Percentiles rank a stretch among this genome's conserved stretches.
Conservation (phyloP, 306 rosid genomes). For the Vicia faba region DNA sequence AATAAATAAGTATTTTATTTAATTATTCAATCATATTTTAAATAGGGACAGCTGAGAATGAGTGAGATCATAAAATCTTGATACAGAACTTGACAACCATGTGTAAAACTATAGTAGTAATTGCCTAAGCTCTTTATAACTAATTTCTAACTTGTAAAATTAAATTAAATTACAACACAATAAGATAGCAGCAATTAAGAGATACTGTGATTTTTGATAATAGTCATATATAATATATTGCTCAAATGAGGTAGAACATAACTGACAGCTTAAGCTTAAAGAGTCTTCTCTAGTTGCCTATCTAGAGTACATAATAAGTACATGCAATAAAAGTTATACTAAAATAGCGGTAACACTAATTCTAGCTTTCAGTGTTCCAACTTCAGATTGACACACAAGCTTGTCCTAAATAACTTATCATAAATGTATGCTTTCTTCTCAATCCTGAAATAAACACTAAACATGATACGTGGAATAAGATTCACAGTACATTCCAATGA, state of each 20-base stretch:
- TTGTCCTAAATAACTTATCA: slow-evolving; percentile 43
- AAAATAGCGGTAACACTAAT: slow-evolving; percentile 34
- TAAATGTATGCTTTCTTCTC: slow-evolving; percentile 29
- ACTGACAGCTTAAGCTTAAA: slow-evolving; percentile 27
- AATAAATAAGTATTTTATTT: no score
- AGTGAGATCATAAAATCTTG: no score
- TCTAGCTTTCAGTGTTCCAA: slow-evolving; percentile 37
- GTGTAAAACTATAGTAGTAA: no score
- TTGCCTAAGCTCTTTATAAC: no score
- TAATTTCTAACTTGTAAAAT: no score
- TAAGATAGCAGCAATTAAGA: no score
- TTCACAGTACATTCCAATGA: slow-evolving; percentile 12
- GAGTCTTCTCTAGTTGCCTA: slow-evolving; percentile 33
- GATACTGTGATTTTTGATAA: no score
- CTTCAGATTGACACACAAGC: slow-evolving; percentile 41
- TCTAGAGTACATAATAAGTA: slow-evolving; percentile 36
- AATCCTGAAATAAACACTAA: slow-evolving; percentile 32
- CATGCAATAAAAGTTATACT: slow-evolving; percentile 45
- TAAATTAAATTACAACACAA: no score
- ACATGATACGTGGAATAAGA: slow-evolving; percentile 14
- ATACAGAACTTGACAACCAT: no score
- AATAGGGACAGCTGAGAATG: no score
- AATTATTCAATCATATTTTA: no score
- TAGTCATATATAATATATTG: neutral
- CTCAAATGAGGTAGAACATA: slow-evolving; percentile 16